phyloP scores from a whole-genome alignment of 2,329 filamentous ascomycete species.

The Ceratocystis harringtonii region DNA sequence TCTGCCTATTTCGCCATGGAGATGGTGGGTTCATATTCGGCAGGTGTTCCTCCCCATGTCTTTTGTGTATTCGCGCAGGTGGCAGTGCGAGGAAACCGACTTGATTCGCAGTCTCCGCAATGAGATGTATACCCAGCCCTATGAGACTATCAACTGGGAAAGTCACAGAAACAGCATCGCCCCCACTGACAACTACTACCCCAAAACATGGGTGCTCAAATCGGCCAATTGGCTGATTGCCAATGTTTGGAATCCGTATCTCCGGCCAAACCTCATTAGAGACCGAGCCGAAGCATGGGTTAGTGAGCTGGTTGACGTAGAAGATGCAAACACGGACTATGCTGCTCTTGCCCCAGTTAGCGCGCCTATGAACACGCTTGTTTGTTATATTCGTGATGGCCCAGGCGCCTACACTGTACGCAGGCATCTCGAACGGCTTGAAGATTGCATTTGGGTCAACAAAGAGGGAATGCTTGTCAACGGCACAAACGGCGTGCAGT shows the following conservation, averaged over 20 bases:
- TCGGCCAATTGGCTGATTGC: slow-evolving; percentile 62
- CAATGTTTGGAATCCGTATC: slow-evolving; percentile 64
- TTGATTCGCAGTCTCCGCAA: slow-evolving; percentile 57
- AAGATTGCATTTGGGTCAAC: slow-evolving; percentile 87
- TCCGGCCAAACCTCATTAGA: slow-evolving; percentile 51
- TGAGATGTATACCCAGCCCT: slow-evolving; percentile 70
- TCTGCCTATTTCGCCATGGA: slow-evolving; percentile 78
- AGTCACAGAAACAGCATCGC: slow-evolving; percentile 71
- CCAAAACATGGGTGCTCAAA: slow-evolving; percentile 75
- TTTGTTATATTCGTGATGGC: slow-evolving; percentile 73
- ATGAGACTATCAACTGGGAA: slow-evolving; percentile 62
- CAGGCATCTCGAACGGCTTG: slow-evolving; percentile 63
- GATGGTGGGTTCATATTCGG: slow-evolving; percentile 98
- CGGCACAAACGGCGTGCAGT: slow-evolving; percentile 95
- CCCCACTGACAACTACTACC: slow-evolving; percentile 74
- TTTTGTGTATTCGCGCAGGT: slow-evolving; percentile 73
- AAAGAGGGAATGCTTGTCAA: slow-evolving; percentile 86
- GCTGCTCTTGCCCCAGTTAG: slow-evolving; percentile 79
- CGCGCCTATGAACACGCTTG: slow-evolving; percentile 75
- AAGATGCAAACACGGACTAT: slow-evolving; percentile 86
- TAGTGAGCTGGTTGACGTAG: slow-evolving; percentile 72
- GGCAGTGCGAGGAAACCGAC: slow-evolving; percentile 60
- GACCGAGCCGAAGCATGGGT: slow-evolving; percentile 64
- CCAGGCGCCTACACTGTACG: slow-evolving; percentile 56
- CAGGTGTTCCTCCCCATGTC: slow-evolving; percentile 89